A percentile compares a stretch with the other conserved stretches of the same genome.
Conservation (phyloP, 495 filamentous ascomycete genomes). For the Articulospora tetracladia region DNA sequence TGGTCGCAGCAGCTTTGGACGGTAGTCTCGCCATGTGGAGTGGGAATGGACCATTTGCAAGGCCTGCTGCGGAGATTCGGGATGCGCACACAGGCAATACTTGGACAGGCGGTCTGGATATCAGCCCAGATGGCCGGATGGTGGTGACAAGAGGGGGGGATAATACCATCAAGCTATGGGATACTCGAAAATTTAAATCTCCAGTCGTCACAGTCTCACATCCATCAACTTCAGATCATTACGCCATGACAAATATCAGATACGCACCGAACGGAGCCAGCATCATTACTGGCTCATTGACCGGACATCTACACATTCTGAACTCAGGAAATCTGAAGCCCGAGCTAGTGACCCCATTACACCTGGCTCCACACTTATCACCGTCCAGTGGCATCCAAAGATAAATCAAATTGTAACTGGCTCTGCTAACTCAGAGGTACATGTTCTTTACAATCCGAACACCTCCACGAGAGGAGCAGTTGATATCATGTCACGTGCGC, state of each 20-base stretch:
- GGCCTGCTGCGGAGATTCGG: conserved; percentile 80
- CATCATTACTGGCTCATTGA: conserved; percentile 84
- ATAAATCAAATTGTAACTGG: conserved; percentile 96
- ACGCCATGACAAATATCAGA: conserved; percentile 77
- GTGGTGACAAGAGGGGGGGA: conserved; percentile 88
- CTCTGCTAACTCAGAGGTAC: conserved; percentile 83
- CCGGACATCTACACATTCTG: conserved; percentile 86
- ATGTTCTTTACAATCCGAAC: conserved; percentile 84
- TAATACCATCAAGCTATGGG: conserved; percentile 83
- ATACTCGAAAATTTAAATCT: conserved; percentile 91
- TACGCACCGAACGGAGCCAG: conserved; percentile 80
- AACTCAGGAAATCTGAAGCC: conserved; percentile 85
- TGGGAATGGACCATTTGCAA: conserved; percentile 80
- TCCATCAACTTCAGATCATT: conserved; percentile 77
- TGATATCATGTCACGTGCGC: conserved; percentile 88
- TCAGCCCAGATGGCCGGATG: conserved; percentile 86
- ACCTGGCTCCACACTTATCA: conserved; percentile 73
- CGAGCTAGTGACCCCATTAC: conserved; percentile 86
- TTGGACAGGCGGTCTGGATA: conserved; percentile 91
- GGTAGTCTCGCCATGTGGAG: conserved; percentile 90
- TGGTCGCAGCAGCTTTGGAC: conserved; percentile 85
- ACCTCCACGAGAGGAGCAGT: conserved; percentile 77
- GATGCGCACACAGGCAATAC: conserved; percentile 81
- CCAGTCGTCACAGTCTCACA: conserved; percentile 78
- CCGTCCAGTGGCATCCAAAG: conserved; percentile 86